These are phyloP conservation scores for Basidioascus undulatus DNA, from an alignment of 768 basidiomycete genomes.

Conservation along the genomic window DNA sequence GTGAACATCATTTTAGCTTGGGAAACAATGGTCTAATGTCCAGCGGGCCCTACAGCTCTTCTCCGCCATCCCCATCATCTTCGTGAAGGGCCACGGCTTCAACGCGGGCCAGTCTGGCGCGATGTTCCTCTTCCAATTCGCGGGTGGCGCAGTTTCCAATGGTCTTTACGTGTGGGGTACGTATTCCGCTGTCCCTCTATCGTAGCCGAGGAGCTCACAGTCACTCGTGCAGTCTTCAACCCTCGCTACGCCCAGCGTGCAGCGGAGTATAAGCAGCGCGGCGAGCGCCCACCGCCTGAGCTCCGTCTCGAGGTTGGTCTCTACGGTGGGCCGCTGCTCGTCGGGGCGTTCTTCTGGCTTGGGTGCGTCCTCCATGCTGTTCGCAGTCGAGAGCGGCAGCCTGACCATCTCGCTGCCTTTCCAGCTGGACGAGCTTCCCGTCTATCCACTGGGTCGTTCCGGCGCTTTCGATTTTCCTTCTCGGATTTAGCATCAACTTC, in stretches of 20 bases:
- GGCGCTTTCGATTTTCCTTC: conserved; percentile 11
- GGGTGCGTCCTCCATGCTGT: conserved; percentile 4
- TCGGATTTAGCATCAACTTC: conserved; percentile 9
- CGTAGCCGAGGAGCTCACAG: not conserved
- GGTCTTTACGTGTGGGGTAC: conserved; percentile 4
- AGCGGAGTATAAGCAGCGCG: too few species aligned
- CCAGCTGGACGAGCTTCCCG: conserved; percentile 9
- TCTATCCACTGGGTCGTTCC: conserved; percentile 2
- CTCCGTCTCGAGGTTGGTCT: conserved; percentile 9
- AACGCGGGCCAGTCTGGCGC: conserved; percentile 15
- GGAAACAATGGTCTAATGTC: not conserved
- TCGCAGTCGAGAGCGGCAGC: conserved; percentile 4
- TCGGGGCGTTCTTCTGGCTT: conserved; percentile 12
- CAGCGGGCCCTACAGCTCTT: conserved; percentile 15
- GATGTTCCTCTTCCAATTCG: conserved; percentile 15
- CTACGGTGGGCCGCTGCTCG: conserved; percentile 7
- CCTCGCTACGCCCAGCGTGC: conserved; percentile 10
- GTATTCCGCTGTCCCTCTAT: not conserved
- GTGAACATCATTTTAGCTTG: not conserved
- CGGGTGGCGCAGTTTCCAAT: conserved; percentile 8
- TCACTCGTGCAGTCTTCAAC: conserved; percentile 9
- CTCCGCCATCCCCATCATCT: conserved; percentile 18
- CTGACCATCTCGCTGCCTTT: conserved; percentile 6
- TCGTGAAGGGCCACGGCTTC: conserved; percentile 13
- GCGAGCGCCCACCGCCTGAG: conserved; percentile 13